Percentiles rank a stretch among this genome's conserved stretches.
These are phyloP conservation scores for Trametes cinnabarina DNA, from an alignment of 768 basidiomycete genomes.

Conservation along the genomic window DNA sequence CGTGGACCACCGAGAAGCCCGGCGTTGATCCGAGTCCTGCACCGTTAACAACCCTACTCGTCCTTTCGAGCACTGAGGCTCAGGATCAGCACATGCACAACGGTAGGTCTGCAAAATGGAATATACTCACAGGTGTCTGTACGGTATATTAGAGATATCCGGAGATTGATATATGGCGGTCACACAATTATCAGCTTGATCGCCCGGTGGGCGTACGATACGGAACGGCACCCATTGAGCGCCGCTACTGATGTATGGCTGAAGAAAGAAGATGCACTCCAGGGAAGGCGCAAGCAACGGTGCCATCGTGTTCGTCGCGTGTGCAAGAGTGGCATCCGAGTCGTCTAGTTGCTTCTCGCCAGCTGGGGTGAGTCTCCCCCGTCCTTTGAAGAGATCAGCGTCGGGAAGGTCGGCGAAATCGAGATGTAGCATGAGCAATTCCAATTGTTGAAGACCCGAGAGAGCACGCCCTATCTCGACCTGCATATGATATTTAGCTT, in stretches of 20 bases:
- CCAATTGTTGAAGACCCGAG: neutral
- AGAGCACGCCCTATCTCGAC: neutral
- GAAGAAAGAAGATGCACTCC: neutral
- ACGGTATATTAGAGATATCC: no score
- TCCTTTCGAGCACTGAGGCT: no score
- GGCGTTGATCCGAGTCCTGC: no score
- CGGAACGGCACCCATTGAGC: neutral
- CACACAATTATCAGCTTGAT: no score
- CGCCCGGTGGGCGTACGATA: neutral
- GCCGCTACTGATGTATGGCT: neutral
- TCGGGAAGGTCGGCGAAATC: neutral
- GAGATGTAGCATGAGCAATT: neutral
- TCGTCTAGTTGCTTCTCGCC: no score
- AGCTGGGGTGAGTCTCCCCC: neutral
- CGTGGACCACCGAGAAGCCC: no score
- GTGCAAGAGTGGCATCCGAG: neutral
- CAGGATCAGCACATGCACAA: no score
- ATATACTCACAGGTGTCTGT: no score
- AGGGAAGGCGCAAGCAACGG: neutral
- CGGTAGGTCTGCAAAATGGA: no score
- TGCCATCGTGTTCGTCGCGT: neutral
- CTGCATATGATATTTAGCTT: neutral
- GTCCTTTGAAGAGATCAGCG: neutral
- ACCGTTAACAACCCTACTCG: no score
- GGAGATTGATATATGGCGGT: no score